Percentiles rank a stretch among this genome's conserved stretches.
Evolutionary conservation across 2,329 filamentous ascomycete species (phyloP).

Genomic region (Paecilomyces dactylethromorphus): DNA sequence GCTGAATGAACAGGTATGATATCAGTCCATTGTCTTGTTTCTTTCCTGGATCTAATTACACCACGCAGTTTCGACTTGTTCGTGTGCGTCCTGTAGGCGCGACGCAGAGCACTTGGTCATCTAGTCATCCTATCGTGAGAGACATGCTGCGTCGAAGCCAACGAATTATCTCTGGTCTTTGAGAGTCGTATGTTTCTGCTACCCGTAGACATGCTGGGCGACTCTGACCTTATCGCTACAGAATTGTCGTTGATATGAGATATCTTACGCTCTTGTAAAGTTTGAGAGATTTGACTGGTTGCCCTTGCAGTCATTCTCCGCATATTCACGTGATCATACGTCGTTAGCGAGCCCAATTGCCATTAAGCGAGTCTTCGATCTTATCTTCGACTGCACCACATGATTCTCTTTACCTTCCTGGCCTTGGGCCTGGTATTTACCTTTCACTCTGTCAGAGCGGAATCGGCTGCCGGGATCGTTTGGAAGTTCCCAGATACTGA

Average conservation of each 20-base stretch:
- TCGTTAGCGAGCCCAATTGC: neutral
- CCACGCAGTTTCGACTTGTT: neutral
- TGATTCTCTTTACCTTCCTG: neutral
- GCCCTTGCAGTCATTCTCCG: neutral
- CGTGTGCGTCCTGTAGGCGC: neutral
- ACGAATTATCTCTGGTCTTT: neutral
- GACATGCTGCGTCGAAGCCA: neutral
- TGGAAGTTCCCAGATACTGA: neutral
- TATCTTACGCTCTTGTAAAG: neutral
- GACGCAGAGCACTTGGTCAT: neutral
- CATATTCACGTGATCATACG: neutral
- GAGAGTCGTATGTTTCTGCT: neutral
- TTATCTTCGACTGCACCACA: neutral
- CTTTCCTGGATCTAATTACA: neutral
- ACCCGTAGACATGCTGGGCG: neutral
- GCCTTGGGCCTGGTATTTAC: neutral
- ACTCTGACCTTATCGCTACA: neutral
- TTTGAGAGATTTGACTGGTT: neutral
- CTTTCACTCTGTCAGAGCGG: neutral
- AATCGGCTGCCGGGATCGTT: neutral
- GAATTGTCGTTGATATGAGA: neutral
- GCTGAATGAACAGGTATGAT: neutral
- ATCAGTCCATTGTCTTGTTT: neutral
- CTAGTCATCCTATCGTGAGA: neutral
- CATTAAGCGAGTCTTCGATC: neutral